Evolutionary conservation across 1,284 basidiomycete genomes (phyloP), one percentile per base, ranked within the genome.

Genomic region (Austropuccinia psidii): DNA sequence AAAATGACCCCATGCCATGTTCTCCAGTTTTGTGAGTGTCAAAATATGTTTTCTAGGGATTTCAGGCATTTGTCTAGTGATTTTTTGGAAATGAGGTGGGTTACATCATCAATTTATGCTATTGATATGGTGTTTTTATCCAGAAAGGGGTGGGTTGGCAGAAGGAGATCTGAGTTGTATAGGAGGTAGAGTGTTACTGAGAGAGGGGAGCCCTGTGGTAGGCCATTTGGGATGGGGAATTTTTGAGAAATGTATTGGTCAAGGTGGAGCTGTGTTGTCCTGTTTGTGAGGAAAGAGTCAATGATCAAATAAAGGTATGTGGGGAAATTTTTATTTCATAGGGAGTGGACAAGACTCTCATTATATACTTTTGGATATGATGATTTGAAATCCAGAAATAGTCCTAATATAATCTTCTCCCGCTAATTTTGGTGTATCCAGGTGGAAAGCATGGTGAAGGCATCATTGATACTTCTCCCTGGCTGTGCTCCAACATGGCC

Each of bases 101-200:
- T 39, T n/a, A 68, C 50, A 55, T 68, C 52, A 29, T 68, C 66
- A 19, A 68, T 54, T 33, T 54, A 68, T 11, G 35, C 66, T 29
- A 68, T 39, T 52, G 66, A 55, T 11, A 68, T 57, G 17, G 11
- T 41, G 54, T 33, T 35, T 27, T 49, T 37, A 4, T 21, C 11
- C 7, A 57, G 21, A 39, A n/a, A n/a, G n/a, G 41, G 9, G 13
- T 24, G 11, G 35, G 15, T 35, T 41, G n/a, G 39, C 39, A 45
- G 6, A 21, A 68, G 37, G 4, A 68, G 37, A n/a, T 21, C 21
- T 24, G 49, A 55, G 52, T 68, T 68, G 27, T 68, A 68, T 21
- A 68, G 27, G 35, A 57, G 27, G 39, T 68, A 68, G 9, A 57
- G 39, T 35, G 49, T 35, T 11, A 39, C 35, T 27, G 39, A 55